Evolutionary conservation across 768 basidiomycete genomes (phyloP), one percentile per base, ranked within the genome.

Genomic region (Favolaschia claudopus): DNA sequence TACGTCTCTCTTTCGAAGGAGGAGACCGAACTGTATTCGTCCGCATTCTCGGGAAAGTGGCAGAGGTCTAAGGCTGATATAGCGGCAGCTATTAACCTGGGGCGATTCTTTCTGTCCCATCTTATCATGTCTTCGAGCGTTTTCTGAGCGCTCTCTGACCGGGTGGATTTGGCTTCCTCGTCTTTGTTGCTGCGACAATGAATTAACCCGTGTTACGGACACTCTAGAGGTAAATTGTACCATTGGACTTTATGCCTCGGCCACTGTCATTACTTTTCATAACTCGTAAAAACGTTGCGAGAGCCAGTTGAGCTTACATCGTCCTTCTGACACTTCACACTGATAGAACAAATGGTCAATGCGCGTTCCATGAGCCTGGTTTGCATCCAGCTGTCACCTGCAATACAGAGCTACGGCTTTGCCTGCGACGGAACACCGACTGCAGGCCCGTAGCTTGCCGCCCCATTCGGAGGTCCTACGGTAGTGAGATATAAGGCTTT

Each of bases 1-100:
- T 47, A 33, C n/a, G 19, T 48, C 37, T 13, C 28, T 29, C 33
- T 1, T 27, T 3, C 19, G 38, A 48, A 55, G 46, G 20, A 34
- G 40, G 31, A 28, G 28, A 52, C 42, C 36, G 7, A 17, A 60
- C 63, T 45, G 54, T 60, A 64, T 55, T 64, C 55, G 39, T 64
- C 63, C 4, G 58, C 58, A 28, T 64, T 64, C 46, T 64, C 63
- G 25, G 58, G 63, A 49, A 48, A 46, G 45, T 64, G 58, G 46
- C 63, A 64, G 25, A 64, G 46, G 38, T 60, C 58, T 8, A 64
- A 58, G 24, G 63, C 63, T 43, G 63, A 64, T 24, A 64, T 64
- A 15, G 63, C 58, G 45, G 63, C 58, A 19, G 58, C 43, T 32
- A 64, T 57, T 37, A 64, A 34, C 51, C 60, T 57, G 24, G 48